Conservation (phyloP, 306 rosid species). For the Quercus berberidifolia region DNA sequence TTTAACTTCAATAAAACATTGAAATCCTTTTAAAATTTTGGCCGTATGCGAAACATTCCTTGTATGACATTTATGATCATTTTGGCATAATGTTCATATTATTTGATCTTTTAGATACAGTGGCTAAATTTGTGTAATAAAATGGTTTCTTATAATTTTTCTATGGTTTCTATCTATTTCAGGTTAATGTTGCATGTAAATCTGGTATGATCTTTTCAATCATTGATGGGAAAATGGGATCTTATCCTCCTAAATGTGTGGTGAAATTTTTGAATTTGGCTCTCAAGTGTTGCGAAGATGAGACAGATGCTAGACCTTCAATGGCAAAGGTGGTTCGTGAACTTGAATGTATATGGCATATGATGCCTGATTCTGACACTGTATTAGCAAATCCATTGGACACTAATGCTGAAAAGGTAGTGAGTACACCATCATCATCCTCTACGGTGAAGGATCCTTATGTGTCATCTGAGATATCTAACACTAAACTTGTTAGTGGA, state of each 20-base stretch:
- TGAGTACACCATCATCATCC: constrained; percentile 56
- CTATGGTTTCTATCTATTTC: constrained; percentile 4
- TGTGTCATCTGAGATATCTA: constrained; percentile 62
- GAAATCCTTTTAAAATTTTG: background rate
- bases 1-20: background rate
- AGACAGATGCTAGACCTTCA: constrained; percentile 73
- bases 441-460: constrained; percentile 40
- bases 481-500: constrained; percentile 83
- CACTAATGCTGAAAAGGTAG: constrained; percentile 37
- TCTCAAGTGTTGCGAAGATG: constrained; percentile 65
- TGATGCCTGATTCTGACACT: constrained; percentile 62
- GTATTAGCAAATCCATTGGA: constrained; percentile 17
- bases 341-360: constrained; percentile 66
- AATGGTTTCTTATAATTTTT: background rate
- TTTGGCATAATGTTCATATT: background rate
- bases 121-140: background rate
- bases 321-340: constrained; percentile 81
- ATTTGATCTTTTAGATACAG: background rate
- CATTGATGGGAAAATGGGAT: constrained; percentile 70
- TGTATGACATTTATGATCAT: background rate
- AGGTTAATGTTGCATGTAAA: constrained; percentile 65
- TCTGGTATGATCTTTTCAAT: constrained; percentile 67
- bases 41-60: background rate
- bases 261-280: constrained; percentile 67
- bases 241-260: constrained; percentile 72